phyloP scores from a whole-genome alignment of 2,329 filamentous ascomycete genomes.

The Ceratocystis ficicola region DNA sequence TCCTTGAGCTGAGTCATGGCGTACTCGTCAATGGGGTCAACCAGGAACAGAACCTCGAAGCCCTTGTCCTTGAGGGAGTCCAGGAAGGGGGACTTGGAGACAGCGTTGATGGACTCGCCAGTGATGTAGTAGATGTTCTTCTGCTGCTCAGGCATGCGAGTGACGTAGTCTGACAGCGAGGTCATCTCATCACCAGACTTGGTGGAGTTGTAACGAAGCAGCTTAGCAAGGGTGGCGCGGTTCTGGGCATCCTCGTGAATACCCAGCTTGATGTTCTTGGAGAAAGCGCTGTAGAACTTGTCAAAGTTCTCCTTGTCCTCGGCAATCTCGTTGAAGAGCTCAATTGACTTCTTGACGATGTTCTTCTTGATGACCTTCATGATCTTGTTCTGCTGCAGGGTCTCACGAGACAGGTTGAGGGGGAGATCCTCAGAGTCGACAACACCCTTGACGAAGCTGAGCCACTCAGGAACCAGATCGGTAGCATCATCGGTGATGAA shows the following conservation, averaged over 20 bases:
- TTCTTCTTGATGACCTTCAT: constrained; percentile 99
- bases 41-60: constrained; percentile 98
- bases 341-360: constrained; percentile 99
- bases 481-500: constrained; percentile 99
- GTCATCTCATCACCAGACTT: constrained; percentile 95
- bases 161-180: constrained; percentile 93
- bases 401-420: constrained; percentile 99
- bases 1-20: constrained; percentile 99
- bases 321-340: constrained; percentile 97
- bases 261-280: constrained; percentile 99
- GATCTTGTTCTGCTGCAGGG: constrained; percentile 99
- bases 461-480: constrained; percentile 98
- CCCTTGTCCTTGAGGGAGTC: constrained; percentile 97
- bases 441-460: constrained; percentile 99
- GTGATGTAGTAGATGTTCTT: constrained; percentile 99
- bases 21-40: constrained; percentile 98
- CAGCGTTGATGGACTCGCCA: constrained; percentile 97
- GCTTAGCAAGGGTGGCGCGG: constrained; percentile 83
- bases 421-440: constrained; percentile 99
- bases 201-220: constrained; percentile 96
- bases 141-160: constrained; percentile 99
- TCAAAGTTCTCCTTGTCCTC: constrained; percentile 99
- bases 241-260: constrained; percentile 99
- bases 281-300: constrained; percentile 99
- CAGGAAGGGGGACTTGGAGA: constrained; percentile 96